A percentile compares a stretch with the other conserved stretches of the same genome.
These are phyloP conservation scores for Linnemannia elongata DNA, from an alignment of 192 early-diverging fungal species.

Conservation along the genomic window DNA sequence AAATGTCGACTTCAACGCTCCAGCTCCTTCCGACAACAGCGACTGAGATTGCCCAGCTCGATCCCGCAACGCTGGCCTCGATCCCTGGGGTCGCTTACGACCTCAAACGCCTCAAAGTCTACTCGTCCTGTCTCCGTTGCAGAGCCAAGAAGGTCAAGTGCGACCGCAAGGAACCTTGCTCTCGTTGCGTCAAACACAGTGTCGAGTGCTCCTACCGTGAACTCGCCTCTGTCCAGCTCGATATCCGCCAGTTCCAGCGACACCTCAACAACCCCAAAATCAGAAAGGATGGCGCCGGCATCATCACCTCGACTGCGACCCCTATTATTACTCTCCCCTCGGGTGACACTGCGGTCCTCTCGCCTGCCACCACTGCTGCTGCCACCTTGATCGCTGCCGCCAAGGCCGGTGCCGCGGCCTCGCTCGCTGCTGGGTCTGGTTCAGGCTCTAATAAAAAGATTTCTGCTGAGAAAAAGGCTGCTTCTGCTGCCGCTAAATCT, in stretches of 20 bases:
- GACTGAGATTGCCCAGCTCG: constrained; percentile 46
- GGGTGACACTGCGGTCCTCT: constrained; percentile 49
- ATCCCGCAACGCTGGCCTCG: constrained; percentile 46
- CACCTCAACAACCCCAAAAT: constrained; percentile 53
- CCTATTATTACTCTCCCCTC: constrained; percentile 52
- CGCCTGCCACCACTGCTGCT: constrained; percentile 31
- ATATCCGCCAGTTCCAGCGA: constrained; percentile 52
- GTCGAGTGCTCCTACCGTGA: constrained; percentile 57
- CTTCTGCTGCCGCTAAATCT: constrained; percentile 17
- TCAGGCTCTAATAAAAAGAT: constrained; percentile 18
- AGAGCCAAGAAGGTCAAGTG: constrained; percentile 57
- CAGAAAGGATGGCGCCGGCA: constrained; percentile 53
- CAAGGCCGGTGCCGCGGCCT: constrained; percentile 27
- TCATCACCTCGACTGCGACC: constrained; percentile 53
- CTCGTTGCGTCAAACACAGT: constrained; percentile 48
- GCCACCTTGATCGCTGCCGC: constrained; percentile 43
- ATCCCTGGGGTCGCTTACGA: constrained; percentile 54
- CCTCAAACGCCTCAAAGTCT: constrained; percentile 55
- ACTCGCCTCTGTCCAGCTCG: constrained; percentile 48
- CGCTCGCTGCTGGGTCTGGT: constrained; percentile 3
- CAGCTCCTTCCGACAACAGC: constrained; percentile 40
- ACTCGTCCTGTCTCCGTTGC: constrained; percentile 54
- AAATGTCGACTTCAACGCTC: constrained; percentile 48
- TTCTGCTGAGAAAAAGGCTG: constrained; percentile 15
- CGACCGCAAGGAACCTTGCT: constrained; percentile 56